Percentiles rank a stretch among this genome's conserved stretches.
Evolutionary conservation across 1,139 yeast genomes (phyloP).

Genomic region (Suhomyces kunorum): DNA sequence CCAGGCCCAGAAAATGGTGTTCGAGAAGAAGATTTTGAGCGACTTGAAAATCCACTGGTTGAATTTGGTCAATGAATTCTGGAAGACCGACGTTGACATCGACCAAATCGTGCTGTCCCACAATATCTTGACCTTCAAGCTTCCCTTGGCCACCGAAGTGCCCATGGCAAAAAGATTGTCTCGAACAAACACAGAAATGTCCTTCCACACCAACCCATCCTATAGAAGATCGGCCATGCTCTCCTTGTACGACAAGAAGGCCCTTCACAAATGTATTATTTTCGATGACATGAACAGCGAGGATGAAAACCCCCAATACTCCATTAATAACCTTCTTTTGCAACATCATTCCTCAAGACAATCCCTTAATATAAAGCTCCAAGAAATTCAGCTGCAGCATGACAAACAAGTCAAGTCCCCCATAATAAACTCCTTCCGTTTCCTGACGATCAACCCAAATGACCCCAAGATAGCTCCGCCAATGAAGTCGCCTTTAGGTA

Average conservation of each 20-base stretch:
- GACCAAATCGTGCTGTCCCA: conserved; percentile 19
- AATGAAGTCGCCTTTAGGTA: conserved; percentile 7
- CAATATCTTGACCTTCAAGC: conserved; percentile 24
- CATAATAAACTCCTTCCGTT: conserved; percentile 9
- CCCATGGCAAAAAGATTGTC: conserved; percentile 23
- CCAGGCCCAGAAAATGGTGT: conserved; percentile 17
- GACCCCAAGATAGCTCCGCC: not conserved
- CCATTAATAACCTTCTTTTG: conserved; percentile 40
- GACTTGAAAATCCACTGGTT: conserved; percentile 51
- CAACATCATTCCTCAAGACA: conserved; percentile 46
- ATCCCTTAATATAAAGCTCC: conserved; percentile 37
- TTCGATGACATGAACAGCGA: conserved; percentile 27
- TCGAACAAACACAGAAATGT: conserved; percentile 41
- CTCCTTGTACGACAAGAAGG: conserved; percentile 47
- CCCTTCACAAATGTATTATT: conserved; percentile 40
- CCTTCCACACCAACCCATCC: conserved; percentile 52
- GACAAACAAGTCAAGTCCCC: conserved; percentile 13
- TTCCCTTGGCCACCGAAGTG: conserved; percentile 34
- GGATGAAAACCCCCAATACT: conserved; percentile 43
- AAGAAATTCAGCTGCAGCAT: conserved; percentile 22
- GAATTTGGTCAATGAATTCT: conserved; percentile 35
- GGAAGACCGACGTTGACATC: conserved; percentile 30
- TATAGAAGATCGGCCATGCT: conserved; percentile 58
- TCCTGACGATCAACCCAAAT: conserved; percentile 1
- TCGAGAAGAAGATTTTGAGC: conserved; percentile 43